Evolutionary conservation across 108 stramenopile genomes (phyloP), one percentile per base, ranked within the genome.

Genomic region (Nitzschia sp.): DNA sequence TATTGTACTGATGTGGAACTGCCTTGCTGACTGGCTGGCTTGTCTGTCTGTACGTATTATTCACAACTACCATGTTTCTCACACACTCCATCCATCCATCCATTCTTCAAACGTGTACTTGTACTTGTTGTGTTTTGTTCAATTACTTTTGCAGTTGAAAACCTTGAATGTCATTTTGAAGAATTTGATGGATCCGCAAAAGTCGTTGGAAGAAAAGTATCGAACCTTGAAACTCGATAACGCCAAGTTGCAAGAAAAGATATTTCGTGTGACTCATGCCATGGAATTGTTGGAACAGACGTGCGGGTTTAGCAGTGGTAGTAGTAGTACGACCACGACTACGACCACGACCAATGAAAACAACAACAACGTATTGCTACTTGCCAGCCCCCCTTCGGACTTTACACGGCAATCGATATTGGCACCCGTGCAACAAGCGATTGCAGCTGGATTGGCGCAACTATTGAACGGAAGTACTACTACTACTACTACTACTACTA

Each of bases 181-280:
- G 62, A 88, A 88, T 67, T 66, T 88, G 53, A 47, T 73, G 16
- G 88, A 89, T 68, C 83, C 85, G 13, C 4, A 29, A 9, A 89
- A 89, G 62, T 57, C 77, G 2, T 21, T 46, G 11, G 85, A 85
- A 36, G 36, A 75, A 0, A 89, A 84, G 46, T 89, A 80, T 45
- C 80, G 78, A 11, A 72, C 73, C 29, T 61, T 89, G 38, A 81
- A 80, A 60, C 46, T 85, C 15, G 67, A 74, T 34, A 86, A 87
- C 66, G 58, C 69, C 17, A 89, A 86, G 50, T 46, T 89, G 5
- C 45, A 57, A 15, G 59, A 63, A 15, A 76, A 57, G n/a, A 13
- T 89, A 25, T 66, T 65, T 50, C 30, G 53, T 19, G 22, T 58
- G 25, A 4, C 53, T 0, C 36, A 61, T 25, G n/a, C 44, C 19